Evolutionary conservation across 2,329 filamentous ascomycete species (phyloP).

Genomic region (Cladosporium sp.): DNA sequence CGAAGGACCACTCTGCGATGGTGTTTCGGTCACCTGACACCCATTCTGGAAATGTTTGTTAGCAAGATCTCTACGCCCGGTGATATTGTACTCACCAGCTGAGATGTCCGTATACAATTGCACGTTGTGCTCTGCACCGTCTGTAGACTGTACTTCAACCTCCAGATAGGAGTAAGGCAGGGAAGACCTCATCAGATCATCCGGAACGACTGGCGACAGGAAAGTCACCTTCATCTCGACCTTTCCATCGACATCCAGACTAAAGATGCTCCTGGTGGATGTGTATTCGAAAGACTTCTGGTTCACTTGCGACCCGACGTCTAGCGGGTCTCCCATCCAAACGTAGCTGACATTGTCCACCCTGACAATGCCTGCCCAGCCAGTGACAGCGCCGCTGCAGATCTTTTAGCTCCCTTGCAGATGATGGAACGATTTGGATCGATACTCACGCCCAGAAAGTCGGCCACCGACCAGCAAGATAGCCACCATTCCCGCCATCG

Average conservation of each 20-base stretch:
- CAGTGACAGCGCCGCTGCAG: slow-evolving; percentile 47
- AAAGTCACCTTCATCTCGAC: slow-evolving; percentile 65
- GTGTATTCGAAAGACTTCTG: slow-evolving; percentile 66
- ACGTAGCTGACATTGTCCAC: slow-evolving; percentile 62
- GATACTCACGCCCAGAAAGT: slow-evolving; percentile 49
- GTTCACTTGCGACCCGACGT: slow-evolving; percentile 43
- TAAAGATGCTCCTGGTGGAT: slow-evolving; percentile 66
- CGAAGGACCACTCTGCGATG: slow-evolving; percentile 59
- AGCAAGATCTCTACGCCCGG: not conserved
- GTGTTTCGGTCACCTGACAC: slow-evolving; percentile 56
- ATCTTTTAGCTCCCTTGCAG: not conserved
- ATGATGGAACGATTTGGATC: not conserved
- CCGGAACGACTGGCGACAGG: slow-evolving; percentile 63
- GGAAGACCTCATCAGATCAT: slow-evolving; percentile 63
- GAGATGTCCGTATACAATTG: slow-evolving; percentile 70
- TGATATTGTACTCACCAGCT: slow-evolving; percentile 32
- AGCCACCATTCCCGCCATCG: slow-evolving; percentile 59
- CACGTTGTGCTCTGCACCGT: slow-evolving; percentile 59
- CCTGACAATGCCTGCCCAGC: slow-evolving; percentile 64
- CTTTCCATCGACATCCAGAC: slow-evolving; percentile 56
- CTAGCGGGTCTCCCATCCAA: slow-evolving; percentile 60
- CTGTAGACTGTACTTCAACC: slow-evolving; percentile 57
- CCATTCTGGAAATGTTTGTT: slow-evolving; percentile 57
- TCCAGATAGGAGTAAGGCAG: slow-evolving; percentile 67
- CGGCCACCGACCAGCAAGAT: slow-evolving; percentile 65